Percentiles rank a stretch among this genome's conserved stretches.
These are phyloP conservation scores for Eucalyptus sp. DNA, from an alignment of 345 rosid genomes.

Conservation along the genomic window DNA sequence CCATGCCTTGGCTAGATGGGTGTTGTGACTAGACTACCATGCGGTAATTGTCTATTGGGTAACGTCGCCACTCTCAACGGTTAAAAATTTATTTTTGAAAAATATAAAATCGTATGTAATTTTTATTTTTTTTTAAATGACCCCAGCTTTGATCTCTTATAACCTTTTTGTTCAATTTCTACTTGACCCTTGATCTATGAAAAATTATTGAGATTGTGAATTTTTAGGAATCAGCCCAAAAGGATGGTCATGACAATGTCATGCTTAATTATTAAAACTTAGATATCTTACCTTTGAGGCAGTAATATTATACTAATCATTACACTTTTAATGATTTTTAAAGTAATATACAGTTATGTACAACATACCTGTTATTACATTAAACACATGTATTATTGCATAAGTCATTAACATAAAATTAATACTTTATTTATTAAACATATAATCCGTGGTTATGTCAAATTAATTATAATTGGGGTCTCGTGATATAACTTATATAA, in stretches of 20 bases:
- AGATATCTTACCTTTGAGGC: not conserved
- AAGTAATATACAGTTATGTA: not conserved
- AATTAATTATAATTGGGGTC: not conserved
- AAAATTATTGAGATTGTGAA: not conserved
- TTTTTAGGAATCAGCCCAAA: not conserved
- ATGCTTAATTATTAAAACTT: not conserved
- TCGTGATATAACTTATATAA: not conserved
- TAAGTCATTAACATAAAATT: not conserved
- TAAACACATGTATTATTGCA: not conserved
- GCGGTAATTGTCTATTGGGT: not conserved
- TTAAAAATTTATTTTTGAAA: not conserved
- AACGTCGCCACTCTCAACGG: not conserved
- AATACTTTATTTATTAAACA: not conserved
- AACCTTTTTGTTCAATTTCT: not conserved
- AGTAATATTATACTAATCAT: not conserved
- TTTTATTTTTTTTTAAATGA: not conserved
- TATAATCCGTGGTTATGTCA: not conserved
- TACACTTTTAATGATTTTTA: not conserved
- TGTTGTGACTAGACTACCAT: no score
- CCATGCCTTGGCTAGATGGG: not conserved
- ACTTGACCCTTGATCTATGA: not conserved
- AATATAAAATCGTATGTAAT: not conserved
- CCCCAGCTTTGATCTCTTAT: not conserved
- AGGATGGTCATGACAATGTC: not conserved
- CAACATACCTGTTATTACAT: not conserved